Percentiles rank a stretch among this genome's conserved stretches.
Conservation (phyloP, 2,329 filamentous ascomycete species). For the Trichoderma sp. region DNA sequence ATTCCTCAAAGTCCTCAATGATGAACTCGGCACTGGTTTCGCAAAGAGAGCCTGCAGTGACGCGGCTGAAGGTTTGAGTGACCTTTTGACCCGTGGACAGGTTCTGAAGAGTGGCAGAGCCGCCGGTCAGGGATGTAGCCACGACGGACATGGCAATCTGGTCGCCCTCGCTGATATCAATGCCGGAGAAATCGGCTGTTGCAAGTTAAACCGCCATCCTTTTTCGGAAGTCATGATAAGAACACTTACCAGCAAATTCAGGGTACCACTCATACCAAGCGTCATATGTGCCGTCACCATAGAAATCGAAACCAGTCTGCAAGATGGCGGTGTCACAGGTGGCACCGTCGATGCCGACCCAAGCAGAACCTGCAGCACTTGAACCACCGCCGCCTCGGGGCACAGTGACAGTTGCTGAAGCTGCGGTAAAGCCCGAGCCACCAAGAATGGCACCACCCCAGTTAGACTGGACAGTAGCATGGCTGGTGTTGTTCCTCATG, state of each 20-base stretch:
- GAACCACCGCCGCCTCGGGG: constrained; percentile 1
- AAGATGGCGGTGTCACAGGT: background rate
- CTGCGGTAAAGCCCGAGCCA: background rate
- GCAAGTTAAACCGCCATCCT: background rate
- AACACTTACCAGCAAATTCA: background rate
- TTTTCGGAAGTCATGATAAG: background rate
- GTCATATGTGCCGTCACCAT: constrained; percentile 16
- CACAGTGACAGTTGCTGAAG: constrained; percentile 11
- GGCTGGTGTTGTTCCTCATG: background rate
- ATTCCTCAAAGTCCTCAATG: constrained; percentile 11
- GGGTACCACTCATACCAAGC: constrained; percentile 18
- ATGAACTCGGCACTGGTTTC: constrained; percentile 13
- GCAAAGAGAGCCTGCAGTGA: constrained; percentile 11
- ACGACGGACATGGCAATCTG: background rate
- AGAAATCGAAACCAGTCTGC: constrained; percentile 11
- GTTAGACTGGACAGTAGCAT: constrained; percentile 10
- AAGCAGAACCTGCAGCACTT: constrained; percentile 9
- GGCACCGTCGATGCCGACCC: constrained; percentile 10
- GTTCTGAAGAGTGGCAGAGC: constrained; percentile 9
- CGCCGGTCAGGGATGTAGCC: constrained; percentile 12
- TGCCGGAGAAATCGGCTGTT: constrained; percentile 12
- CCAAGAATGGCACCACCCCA: constrained; percentile 13
- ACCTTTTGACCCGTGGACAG: constrained; percentile 1
- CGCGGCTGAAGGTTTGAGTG: background rate
- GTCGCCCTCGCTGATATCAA: background rate